A percentile compares a stretch with the other conserved stretches of the same genome.
phyloP scores from a whole-genome alignment of 2,329 filamentous ascomycete species.

The Aspergillus floridensis region DNA sequence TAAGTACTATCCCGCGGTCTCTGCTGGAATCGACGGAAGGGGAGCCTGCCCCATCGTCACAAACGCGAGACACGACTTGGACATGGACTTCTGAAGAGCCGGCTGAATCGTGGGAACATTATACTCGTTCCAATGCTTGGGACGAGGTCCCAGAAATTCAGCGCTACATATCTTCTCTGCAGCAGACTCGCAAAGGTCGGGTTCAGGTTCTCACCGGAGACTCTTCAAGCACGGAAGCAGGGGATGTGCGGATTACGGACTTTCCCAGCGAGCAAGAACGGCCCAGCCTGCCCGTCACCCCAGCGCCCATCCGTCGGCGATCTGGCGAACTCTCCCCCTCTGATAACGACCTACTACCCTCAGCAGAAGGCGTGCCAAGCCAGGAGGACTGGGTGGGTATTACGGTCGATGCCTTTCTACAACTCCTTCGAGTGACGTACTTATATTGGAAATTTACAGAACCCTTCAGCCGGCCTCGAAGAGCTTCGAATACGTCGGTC shows the following conservation, averaged over 20 bases:
- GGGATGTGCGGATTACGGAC: conserved; percentile 69
- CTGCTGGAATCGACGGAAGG: conserved; percentile 12
- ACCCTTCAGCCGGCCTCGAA: conserved; percentile 67
- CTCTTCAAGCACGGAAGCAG: conserved; percentile 16
- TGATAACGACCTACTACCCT: conserved; percentile 56
- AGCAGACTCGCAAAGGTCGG: conserved; percentile 58
- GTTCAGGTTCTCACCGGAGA: conserved; percentile 38
- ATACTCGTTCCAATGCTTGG: conserved; percentile 83
- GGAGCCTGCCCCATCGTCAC: conserved; percentile 16
- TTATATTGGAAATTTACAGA: conserved; percentile 56
- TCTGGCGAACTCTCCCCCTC: conserved; percentile 45
- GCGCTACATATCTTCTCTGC: conserved; percentile 76
- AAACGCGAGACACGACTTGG: conserved; percentile 12
- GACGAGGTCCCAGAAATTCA: conserved; percentile 87
- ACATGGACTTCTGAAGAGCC: conserved; percentile 16
- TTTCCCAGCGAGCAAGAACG: conserved; percentile 80
- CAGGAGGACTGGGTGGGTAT: conserved; percentile 94
- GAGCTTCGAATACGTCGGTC: conserved; percentile 67
- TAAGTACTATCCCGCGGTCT: conserved; percentile 1
- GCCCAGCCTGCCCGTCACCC: conserved; percentile 86
- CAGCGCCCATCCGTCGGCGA: conserved; percentile 70
- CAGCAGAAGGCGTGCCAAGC: conserved; percentile 77
- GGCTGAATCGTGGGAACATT: conserved; percentile 68
- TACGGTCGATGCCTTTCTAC: conserved; percentile 46
- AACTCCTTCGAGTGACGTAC: conserved; percentile 43